A percentile compares a stretch with the other conserved stretches of the same genome.
These are phyloP conservation scores for Herpetospermum pedunculosum DNA, from an alignment of 306 rosid genomes.

Conservation along the genomic window DNA sequence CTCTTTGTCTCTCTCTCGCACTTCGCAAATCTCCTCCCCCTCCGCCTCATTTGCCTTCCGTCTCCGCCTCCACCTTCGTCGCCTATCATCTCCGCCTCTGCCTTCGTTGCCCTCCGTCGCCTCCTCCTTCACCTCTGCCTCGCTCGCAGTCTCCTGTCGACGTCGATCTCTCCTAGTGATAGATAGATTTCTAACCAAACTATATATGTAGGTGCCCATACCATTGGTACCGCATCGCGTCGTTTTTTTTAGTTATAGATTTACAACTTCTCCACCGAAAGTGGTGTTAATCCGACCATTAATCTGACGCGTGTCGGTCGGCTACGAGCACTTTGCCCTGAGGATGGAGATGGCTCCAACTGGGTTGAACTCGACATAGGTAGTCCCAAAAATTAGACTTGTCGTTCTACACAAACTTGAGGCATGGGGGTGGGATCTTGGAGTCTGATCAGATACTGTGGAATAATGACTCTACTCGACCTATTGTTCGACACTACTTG, in stretches of 20 bases:
- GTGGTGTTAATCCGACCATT: background rate
- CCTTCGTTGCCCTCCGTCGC: too few species aligned
- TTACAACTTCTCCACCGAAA: background rate
- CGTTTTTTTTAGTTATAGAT: background rate
- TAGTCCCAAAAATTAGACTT: background rate
- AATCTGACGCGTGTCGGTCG: background rate
- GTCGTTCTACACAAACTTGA: background rate
- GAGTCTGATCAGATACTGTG: slow-evolving; percentile 1
- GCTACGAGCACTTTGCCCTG: background rate
- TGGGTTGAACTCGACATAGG: background rate
- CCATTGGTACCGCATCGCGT: background rate
- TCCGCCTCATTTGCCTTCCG: too few species aligned
- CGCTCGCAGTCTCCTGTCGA: too few species aligned
- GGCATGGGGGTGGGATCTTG: background rate
- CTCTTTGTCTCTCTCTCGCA: too few species aligned
- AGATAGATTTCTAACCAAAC: too few species aligned
- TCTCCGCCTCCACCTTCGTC: too few species aligned
- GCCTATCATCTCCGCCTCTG: too few species aligned
- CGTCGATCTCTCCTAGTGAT: too few species aligned
- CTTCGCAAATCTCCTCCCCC: too few species aligned
- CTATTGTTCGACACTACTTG: background rate
- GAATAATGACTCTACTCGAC: background rate
- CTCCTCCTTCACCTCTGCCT: too few species aligned
- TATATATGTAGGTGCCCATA: background rate
- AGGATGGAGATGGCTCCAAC: background rate